Evolutionary conservation across 179 eudicot genomes (phyloP).

Genomic region (Gypsophila paniculata): DNA sequence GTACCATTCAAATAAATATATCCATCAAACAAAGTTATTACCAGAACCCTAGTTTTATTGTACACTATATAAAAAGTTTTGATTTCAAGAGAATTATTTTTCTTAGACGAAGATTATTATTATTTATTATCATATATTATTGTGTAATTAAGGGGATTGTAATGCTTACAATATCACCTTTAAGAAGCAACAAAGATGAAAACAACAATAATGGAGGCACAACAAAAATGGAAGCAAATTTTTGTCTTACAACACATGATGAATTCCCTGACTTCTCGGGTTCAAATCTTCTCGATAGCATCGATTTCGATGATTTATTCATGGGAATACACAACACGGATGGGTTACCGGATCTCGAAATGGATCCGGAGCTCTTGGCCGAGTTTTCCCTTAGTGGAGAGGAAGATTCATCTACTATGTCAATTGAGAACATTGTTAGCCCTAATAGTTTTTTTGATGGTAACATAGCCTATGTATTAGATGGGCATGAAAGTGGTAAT

Average conservation of each 20-base stretch:
- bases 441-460: slow-evolving; percentile 23
- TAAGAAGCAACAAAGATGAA: slow-evolving; percentile 48
- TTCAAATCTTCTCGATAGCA: slow-evolving; percentile 57
- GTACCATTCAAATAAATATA: background rate
- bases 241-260: slow-evolving; percentile 25
- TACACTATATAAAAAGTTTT: background rate
- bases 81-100: background rate
- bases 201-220: slow-evolving; percentile 32
- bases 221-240: slow-evolving; percentile 20
- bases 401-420: slow-evolving; percentile 39
- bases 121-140: background rate
- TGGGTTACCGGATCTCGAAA: slow-evolving; percentile 72
- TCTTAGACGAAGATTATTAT: background rate
- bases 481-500: slow-evolving; percentile 7
- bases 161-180: slow-evolving; percentile 67
- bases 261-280: slow-evolving; percentile 51
- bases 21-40: background rate
- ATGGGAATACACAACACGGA: slow-evolving; percentile 52
- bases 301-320: slow-evolving; percentile 74
- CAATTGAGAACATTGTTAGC: slow-evolving; percentile 24
- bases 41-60: background rate
- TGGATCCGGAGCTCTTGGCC: slow-evolving; percentile 78
- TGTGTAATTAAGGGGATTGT: slow-evolving; percentile 13
- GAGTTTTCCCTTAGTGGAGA: slow-evolving; percentile 64
- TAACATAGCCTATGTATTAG: slow-evolving; percentile 15